A percentile compares a stretch with the other conserved stretches of the same genome.
These are phyloP conservation scores for Lunasporangiospora selenospora DNA, from an alignment of 192 early-diverging fungal genomes.

Conservation along the genomic window DNA sequence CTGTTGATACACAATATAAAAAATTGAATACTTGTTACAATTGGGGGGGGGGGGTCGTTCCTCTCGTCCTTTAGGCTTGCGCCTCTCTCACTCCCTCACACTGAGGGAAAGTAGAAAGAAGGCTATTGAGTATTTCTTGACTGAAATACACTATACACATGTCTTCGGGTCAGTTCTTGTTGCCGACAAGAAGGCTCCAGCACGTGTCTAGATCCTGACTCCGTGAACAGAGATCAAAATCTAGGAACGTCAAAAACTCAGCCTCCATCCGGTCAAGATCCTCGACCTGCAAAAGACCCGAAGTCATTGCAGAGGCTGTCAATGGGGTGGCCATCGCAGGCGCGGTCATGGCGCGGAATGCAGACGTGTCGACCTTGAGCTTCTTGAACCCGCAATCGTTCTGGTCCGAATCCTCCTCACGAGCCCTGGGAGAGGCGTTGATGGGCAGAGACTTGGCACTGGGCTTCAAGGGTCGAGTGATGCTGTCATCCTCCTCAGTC, in stretches of 20 bases:
- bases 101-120: neutral
- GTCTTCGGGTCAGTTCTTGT: slow-evolving; percentile 3
- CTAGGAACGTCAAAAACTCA: slow-evolving; percentile 58
- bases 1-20: slow-evolving; percentile 2
- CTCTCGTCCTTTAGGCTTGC: neutral
- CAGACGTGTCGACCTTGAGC: no score
- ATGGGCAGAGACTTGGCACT: no score
- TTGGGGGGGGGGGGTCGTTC: no score
- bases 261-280: slow-evolving; percentile 57
- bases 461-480: no score
- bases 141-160: no score
- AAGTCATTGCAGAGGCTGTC: neutral
- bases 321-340: slow-evolving; percentile 1
- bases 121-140: neutral
- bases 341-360: neutral
- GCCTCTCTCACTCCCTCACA: neutral
- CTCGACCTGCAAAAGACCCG: slow-evolving; percentile 22
- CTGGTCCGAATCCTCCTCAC: no score
- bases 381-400: no score
- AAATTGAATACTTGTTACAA: neutral
- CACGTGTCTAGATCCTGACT: slow-evolving; percentile 36
- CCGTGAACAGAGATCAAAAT: slow-evolving; percentile 46
- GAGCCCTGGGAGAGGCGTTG: no score
- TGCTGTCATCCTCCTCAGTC: no score
- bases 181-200: slow-evolving; percentile 29